Evolutionary conservation across 495 filamentous ascomycete species (phyloP), one percentile per base, ranked within the genome.

Genomic region (Annulohypoxylon moriforme): DNA sequence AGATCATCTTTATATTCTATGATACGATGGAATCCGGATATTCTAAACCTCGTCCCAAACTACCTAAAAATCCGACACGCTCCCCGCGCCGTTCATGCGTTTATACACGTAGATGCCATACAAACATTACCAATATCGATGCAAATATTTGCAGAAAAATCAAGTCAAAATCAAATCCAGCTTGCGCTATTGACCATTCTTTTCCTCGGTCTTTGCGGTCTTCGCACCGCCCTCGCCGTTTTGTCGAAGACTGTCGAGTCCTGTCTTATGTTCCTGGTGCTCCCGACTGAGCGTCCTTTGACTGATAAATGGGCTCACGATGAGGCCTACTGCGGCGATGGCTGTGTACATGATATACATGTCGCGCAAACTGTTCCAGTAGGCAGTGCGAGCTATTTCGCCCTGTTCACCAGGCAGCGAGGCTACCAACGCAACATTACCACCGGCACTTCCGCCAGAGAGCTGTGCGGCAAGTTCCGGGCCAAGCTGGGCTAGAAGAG

Each of bases 321-420:
- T 22, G 16, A 92, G 75, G 0, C 87, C 90, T 0, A 88, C 36
- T 0, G 74, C 87, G 5, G 85, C 80, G 10, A 91, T 79, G 3
- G 77, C 84, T 0, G 86, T 84, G 55, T 90, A 93, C 70, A 87
- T 81, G 64, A 92, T 91, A 85, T 88, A 94, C 87, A 93, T 91
- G 36, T 84, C 87, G 53, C 79, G 83, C 61, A 93, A 71, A 25
- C 85, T 82, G 38, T 85, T 82, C 47, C 83, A 87, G 60, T 88
- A 92, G 0, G 87, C 88, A 0, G 69, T 66, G 4, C 85, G 80
- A 0, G 89, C 88, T 25, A 88, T 80, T 0, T 69, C 65, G 33
- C 83, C 81, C 53, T 88, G 81, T 5, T 74, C 74, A 0, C 83
- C 75, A 0, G 83, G 83, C 0, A 93, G 81, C 0, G 77, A 60